phyloP scores from a whole-genome alignment of 2,329 filamentous ascomycete genomes.

The Dactylonectria estremocensis region DNA sequence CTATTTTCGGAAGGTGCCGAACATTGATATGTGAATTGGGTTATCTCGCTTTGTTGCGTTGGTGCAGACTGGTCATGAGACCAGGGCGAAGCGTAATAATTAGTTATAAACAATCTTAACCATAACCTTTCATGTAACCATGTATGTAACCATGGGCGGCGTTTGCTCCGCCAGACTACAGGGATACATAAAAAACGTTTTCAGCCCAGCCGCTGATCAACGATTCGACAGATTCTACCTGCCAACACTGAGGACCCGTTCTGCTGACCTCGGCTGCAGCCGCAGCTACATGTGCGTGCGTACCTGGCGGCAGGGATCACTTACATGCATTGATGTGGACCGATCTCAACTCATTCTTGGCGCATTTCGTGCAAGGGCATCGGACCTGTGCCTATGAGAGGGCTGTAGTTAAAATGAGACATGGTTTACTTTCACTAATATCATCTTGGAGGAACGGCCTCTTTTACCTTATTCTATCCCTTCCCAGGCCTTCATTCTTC shows the following conservation, averaged over 20 bases:
- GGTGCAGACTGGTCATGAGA: constrained; percentile 7
- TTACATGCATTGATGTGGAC: constrained; percentile 8
- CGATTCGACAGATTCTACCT: constrained; percentile 9
- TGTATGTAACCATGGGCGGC: constrained; percentile 9
- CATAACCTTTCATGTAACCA: constrained; percentile 14
- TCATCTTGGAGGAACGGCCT: constrained; percentile 6
- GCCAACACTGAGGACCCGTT: constrained; percentile 1
- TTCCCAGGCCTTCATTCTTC: constrained; percentile 5
- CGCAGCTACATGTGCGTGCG: constrained; percentile 10
- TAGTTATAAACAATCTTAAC: constrained; percentile 3
- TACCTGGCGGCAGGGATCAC: constrained; percentile 8
- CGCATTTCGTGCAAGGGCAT: constrained; percentile 4
- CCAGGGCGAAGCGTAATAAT: constrained; percentile 7
- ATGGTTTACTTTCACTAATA: constrained; percentile 8
- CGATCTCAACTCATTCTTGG: constrained; percentile 8
- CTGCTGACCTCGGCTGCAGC: constrained; percentile 4
- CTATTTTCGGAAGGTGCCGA: constrained; percentile 5
- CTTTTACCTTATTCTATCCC: constrained; percentile 1
- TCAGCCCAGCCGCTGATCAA: constrained; percentile 1
- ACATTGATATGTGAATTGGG: constrained; percentile 3
- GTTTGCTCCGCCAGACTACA: constrained; percentile 1
- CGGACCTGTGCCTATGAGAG: not conserved
- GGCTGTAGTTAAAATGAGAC: not conserved
- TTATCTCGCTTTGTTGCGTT: constrained; percentile 5
- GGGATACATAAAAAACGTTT: not conserved